Percentiles rank a stretch among this genome's conserved stretches.
Conservation (phyloP, 2,329 filamentous ascomycete genomes). For the Microsporum canis region DNA sequence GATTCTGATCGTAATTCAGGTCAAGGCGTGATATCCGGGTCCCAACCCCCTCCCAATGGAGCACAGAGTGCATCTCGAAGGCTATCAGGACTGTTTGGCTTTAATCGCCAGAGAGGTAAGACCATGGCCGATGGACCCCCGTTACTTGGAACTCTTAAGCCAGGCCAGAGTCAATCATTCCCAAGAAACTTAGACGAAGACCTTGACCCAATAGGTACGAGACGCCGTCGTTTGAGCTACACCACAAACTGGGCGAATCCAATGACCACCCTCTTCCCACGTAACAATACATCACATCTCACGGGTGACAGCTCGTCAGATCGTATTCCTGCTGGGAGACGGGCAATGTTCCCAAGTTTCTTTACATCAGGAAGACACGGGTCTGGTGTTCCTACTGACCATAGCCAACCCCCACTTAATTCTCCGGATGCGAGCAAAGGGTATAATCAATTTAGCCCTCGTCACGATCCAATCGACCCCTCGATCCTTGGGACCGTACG, state of each 20-base stretch:
- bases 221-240: slow-evolving; percentile 46
- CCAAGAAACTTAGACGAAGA: slow-evolving; percentile 45
- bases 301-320: slow-evolving; percentile 33
- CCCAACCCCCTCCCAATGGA: slow-evolving; percentile 22
- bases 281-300: slow-evolving; percentile 34
- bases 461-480: slow-evolving; percentile 38
- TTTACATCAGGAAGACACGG: slow-evolving; percentile 32
- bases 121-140: slow-evolving; percentile 49
- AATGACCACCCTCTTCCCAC: slow-evolving; percentile 36
- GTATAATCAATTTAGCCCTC: slow-evolving; percentile 38
- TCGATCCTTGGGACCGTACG: slow-evolving; percentile 34
- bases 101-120: slow-evolving; percentile 51
- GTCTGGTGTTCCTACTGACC: slow-evolving; percentile 22
- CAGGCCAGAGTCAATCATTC: slow-evolving; percentile 53
- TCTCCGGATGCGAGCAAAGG: slow-evolving; percentile 26
- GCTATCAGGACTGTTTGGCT: slow-evolving; percentile 48
- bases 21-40: slow-evolving; percentile 3
- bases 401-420: slow-evolving; percentile 23
- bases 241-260: slow-evolving; percentile 45
- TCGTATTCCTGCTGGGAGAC: slow-evolving; percentile 24
- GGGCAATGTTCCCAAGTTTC: slow-evolving; percentile 33
- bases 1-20: slow-evolving; percentile 26
- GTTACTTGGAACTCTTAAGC: slow-evolving; percentile 46
- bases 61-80: slow-evolving; percentile 40
- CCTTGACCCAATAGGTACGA: slow-evolving; percentile 39